Conservation (phyloP, 768 basidiomycete species). For the Cystoderma amianthinum region DNA sequence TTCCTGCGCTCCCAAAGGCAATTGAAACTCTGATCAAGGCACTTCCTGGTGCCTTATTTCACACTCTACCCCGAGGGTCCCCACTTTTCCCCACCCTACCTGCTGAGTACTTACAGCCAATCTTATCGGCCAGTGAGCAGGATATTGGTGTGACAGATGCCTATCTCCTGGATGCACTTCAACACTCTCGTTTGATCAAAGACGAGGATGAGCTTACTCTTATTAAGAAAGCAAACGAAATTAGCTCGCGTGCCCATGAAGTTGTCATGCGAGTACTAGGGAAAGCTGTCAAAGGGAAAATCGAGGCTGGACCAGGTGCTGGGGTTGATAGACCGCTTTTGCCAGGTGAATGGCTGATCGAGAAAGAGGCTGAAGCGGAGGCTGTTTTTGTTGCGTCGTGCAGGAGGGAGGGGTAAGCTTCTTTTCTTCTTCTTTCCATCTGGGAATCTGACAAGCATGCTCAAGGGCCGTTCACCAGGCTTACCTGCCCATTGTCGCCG, state of each 20-base stretch:
- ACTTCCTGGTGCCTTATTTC: slow-evolving; percentile 51
- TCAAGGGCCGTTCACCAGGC: slow-evolving; percentile 77
- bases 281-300: slow-evolving; percentile 52
- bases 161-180: slow-evolving; percentile 74
- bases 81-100: slow-evolving; percentile 48
- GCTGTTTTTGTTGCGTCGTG: slow-evolving; percentile 91
- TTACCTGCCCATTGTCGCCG: slow-evolving; percentile 90
- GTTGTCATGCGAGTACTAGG: slow-evolving; percentile 90
- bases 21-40: slow-evolving; percentile 41
- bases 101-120: slow-evolving; percentile 28
- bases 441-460: slow-evolving; percentile 2
- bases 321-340: slow-evolving; percentile 45
- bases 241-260: slow-evolving; percentile 88
- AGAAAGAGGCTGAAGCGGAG: slow-evolving; percentile 91
- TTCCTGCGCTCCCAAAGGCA: slow-evolving; percentile 33
- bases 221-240: slow-evolving; percentile 76
- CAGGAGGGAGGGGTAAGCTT: slow-evolving; percentile 73
- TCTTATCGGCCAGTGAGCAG: slow-evolving; percentile 22
- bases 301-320: slow-evolving; percentile 35
- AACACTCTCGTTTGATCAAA: slow-evolving; percentile 75
- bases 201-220: slow-evolving; percentile 62
- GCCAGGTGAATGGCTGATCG: slow-evolving; percentile 82
- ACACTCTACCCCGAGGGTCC: slow-evolving; percentile 50
- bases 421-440: neutral
- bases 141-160: slow-evolving; percentile 40